Percentiles rank a stretch among this genome's conserved stretches.
phyloP scores from a whole-genome alignment of 192 early-diverging fungal genomes.

The Chytriomyces sp. region DNA sequence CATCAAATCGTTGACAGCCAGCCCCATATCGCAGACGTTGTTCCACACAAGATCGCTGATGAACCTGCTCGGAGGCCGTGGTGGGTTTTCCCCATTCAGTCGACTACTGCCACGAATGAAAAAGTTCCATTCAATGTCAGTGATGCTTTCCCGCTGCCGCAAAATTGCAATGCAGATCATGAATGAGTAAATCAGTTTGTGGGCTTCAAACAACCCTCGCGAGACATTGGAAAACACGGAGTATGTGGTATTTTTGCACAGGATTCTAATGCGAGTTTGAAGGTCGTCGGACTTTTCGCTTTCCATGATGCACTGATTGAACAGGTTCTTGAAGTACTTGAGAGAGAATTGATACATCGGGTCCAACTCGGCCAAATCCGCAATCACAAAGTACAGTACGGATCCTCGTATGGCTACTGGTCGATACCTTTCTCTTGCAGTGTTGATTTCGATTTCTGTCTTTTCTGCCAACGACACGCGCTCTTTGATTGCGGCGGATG shows the following conservation, averaged over 20 bases:
- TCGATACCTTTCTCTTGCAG: constrained; percentile 61
- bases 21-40: constrained; percentile 56
- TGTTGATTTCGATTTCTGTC: constrained; percentile 66
- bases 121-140: constrained; percentile 62
- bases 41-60: constrained; percentile 59
- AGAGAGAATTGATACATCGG: constrained; percentile 71
- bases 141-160: constrained; percentile 49
- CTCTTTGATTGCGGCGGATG: constrained; percentile 66
- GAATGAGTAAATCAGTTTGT: constrained; percentile 65
- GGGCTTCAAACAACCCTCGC: constrained; percentile 63
- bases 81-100: constrained; percentile 44
- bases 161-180: constrained; percentile 66
- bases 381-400: constrained; percentile 67
- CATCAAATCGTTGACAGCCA: constrained; percentile 45
- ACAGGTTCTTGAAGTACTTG: constrained; percentile 70
- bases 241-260: constrained; percentile 63
- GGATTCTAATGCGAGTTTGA: constrained; percentile 49
- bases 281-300: constrained; percentile 58
- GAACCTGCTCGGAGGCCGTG: constrained; percentile 50
- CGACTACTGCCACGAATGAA: constrained; percentile 58
- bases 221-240: constrained; percentile 63
- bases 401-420: constrained; percentile 67
- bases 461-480: constrained; percentile 60
- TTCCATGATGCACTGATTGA: constrained; percentile 58
- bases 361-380: constrained; percentile 66